Evolutionary conservation across 148 eudicot genomes (phyloP).

Genomic region (Fagopyrum esculentum): DNA sequence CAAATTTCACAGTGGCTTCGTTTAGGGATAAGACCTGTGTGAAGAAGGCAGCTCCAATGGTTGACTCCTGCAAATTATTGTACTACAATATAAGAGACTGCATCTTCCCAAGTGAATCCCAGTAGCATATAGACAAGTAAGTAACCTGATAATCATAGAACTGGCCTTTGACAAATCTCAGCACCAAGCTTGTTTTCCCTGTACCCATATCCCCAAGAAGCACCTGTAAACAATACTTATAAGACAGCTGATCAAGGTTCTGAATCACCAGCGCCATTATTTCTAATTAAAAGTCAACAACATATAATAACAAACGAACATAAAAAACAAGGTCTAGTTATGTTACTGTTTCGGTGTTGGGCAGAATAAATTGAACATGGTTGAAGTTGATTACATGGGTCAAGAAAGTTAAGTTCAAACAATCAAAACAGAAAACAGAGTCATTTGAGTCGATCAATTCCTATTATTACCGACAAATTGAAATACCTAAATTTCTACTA

Average conservation of each 20-base stretch:
- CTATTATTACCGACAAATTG: neutral
- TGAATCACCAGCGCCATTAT: neutral
- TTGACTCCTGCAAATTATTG: slow-evolving; percentile 44
- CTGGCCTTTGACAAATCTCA: slow-evolving; percentile 80
- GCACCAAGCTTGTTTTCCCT: slow-evolving; percentile 69
- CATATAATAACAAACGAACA: neutral
- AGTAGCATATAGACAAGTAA: neutral
- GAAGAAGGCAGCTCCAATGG: slow-evolving; percentile 86
- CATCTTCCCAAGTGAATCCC: neutral
- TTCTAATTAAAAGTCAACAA: neutral
- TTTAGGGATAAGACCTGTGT: slow-evolving; percentile 54
- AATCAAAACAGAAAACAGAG: neutral
- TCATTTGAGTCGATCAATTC: slow-evolving; percentile 4
- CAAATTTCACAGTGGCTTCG: slow-evolving; percentile 58
- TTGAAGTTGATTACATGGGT: neutral
- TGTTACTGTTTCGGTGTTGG: neutral
- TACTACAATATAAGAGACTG: neutral
- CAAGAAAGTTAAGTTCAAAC: neutral
- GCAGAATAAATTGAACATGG: neutral
- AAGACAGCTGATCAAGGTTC: slow-evolving; percentile 8
- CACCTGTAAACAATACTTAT: slow-evolving; percentile 31
- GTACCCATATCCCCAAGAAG: slow-evolving; percentile 77
- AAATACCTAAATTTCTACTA: neutral
- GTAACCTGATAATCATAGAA: slow-evolving; percentile 54
- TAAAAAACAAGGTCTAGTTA: neutral